Percentiles rank a stretch among this genome's conserved stretches.
phyloP scores from a whole-genome alignment of 768 basidiomycete genomes.

The Macrolepiota fuliginosa region DNA sequence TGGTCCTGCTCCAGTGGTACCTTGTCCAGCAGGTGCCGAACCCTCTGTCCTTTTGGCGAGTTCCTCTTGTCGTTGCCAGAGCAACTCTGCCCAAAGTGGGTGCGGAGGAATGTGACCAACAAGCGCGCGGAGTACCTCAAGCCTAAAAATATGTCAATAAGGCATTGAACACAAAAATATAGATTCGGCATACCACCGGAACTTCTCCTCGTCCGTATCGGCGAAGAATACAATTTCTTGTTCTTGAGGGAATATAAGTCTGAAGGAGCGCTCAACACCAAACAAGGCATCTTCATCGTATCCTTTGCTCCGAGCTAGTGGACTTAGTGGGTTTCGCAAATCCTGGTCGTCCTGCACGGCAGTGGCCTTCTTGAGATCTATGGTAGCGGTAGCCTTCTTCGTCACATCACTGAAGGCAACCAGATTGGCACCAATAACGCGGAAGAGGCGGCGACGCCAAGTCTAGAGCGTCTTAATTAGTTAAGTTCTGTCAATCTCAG shows the following conservation, averaged over 20 bases:
- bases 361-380: constrained; percentile 83
- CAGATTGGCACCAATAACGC: constrained; percentile 82
- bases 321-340: constrained; percentile 42
- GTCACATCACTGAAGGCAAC: constrained; percentile 93
- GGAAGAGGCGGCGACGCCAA: constrained; percentile 79
- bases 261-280: constrained; percentile 81
- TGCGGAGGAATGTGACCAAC: constrained; percentile 90
- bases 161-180: not conserved
- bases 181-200: constrained; percentile 62
- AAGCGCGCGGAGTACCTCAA: constrained; percentile 79
- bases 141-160: constrained; percentile 44
- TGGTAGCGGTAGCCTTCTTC: constrained; percentile 86
- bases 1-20: not conserved
- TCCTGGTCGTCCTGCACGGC: constrained; percentile 77
- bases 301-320: constrained; percentile 36
- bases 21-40: not conserved
- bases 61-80: constrained; percentile 80
- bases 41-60: constrained; percentile 27
- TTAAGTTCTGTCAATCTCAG: not conserved
- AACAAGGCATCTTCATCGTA: constrained; percentile 56
- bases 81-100: constrained; percentile 88
- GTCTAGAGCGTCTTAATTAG: constrained; percentile 42
- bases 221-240: constrained; percentile 89
- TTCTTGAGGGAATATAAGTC: constrained; percentile 71
- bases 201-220: constrained; percentile 86